Percentiles rank a stretch among this genome's conserved stretches.
Conservation (phyloP, 192 early-diverging fungal species). For the Gigaspora rosea region DNA sequence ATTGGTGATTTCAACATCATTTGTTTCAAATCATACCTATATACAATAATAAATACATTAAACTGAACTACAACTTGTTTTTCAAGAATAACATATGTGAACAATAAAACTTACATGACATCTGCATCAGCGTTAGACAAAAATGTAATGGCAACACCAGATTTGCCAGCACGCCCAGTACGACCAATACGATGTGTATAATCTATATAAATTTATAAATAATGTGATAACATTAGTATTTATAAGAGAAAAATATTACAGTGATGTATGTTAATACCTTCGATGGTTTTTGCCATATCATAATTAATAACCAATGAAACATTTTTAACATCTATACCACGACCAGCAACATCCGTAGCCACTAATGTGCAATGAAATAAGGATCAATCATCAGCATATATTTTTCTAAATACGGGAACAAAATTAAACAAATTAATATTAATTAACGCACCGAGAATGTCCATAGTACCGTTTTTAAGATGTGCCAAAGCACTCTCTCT, state of each 20-base stretch:
- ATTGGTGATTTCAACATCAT: slow-evolving; percentile 75
- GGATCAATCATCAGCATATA: not conserved
- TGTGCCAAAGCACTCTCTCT: slow-evolving; percentile 82
- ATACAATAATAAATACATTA: not conserved
- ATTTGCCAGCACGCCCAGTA: slow-evolving; percentile 95
- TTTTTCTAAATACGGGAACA: not conserved
- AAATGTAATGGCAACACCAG: slow-evolving; percentile 90
- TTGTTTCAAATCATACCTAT: slow-evolving; percentile 68
- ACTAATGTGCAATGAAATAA: slow-evolving; percentile 43
- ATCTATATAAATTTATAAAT: slow-evolving; percentile 47
- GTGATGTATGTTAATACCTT: slow-evolving; percentile 53
- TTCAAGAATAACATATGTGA: not conserved
- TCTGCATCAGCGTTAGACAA: slow-evolving; percentile 79
- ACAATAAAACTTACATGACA: slow-evolving; percentile 76
- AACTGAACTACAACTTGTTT: not conserved
- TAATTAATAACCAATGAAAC: slow-evolving; percentile 96
- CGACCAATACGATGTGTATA: slow-evolving; percentile 99
- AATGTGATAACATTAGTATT: not conserved
- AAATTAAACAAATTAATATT: not conserved
- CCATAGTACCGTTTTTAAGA: slow-evolving; percentile 78
- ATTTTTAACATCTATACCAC: slow-evolving; percentile 98
- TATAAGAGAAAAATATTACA: slow-evolving; percentile 20
- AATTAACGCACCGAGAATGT: slow-evolving; percentile 60
- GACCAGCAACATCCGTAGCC: slow-evolving; percentile 97
- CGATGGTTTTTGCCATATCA: slow-evolving; percentile 98